Percentiles rank a stretch among this genome's conserved stretches.
Conservation (phyloP, 441 rosid genomes). For the Viola pubescens region DNA sequence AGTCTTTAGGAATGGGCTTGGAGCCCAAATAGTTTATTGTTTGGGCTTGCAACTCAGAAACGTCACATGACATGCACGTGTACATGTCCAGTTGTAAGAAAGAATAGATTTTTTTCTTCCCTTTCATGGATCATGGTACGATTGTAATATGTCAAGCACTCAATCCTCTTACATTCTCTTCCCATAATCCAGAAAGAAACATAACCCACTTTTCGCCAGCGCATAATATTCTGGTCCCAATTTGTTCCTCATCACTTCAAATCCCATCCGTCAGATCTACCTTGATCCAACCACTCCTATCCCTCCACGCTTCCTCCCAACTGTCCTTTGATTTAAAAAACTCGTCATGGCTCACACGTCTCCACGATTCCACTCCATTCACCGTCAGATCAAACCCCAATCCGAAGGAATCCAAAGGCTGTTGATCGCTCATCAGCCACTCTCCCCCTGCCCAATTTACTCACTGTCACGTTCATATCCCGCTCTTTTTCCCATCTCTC, state of each 20-base stretch:
- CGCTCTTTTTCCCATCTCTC: conserved; percentile 27
- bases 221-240: conserved; percentile 19
- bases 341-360: conserved; percentile 37
- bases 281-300: conserved; percentile 13
- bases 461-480: conserved; percentile 28
- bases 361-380: conserved; percentile 41
- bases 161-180: background rate
- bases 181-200: conserved; percentile 6
- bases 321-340: conserved; percentile 41
- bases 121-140: no score
- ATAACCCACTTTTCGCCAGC: conserved; percentile 4
- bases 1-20: no score
- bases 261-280: conserved; percentile 33
- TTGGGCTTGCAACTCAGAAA: no score
- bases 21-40: no score
- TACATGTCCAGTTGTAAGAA: no score
- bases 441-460: conserved; percentile 5
- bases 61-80: no score
- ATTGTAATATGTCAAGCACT: background rate
- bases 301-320: conserved; percentile 38
- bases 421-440: background rate
- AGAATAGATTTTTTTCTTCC: no score
- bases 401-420: conserved; percentile 60
- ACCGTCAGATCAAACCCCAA: conserved; percentile 32
- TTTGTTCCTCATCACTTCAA: conserved; percentile 4